Evolutionary conservation across 768 basidiomycete genomes (phyloP).

Genomic region (Sistotremastrum niveocremeum): DNA sequence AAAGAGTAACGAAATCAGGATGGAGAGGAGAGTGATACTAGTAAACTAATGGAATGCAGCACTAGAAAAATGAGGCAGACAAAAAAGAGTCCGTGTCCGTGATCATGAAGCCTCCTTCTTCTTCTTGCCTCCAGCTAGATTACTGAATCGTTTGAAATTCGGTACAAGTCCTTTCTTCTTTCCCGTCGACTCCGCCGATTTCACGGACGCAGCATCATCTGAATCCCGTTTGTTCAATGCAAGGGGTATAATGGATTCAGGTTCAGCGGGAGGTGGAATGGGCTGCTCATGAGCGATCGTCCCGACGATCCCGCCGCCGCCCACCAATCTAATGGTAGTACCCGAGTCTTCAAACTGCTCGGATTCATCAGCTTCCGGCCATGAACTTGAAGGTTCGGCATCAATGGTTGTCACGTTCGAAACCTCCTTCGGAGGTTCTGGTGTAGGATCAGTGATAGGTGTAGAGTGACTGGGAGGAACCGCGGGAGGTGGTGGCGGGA

Average conservation of each 20-base stretch:
- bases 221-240: constrained; percentile 23
- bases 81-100: not conserved
- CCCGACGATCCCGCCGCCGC: constrained; percentile 36
- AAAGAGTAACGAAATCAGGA: too few species aligned
- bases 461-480: too few species aligned
- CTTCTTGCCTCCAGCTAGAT: constrained; percentile 27
- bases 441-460: too few species aligned
- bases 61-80: not conserved
- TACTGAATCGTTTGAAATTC: constrained; percentile 41
- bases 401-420: too few species aligned
- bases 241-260: constrained; percentile 16
- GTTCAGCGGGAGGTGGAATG: constrained; percentile 9
- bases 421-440: too few species aligned
- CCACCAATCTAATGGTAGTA: constrained; percentile 45
- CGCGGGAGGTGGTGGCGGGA: too few species aligned
- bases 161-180: constrained; percentile 47
- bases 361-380: too few species aligned
- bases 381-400: too few species aligned
- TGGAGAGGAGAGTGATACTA: too few species aligned
- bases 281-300: constrained; percentile 7
- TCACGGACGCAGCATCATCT: constrained; percentile 15
- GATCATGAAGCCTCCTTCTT: constrained; percentile 34
- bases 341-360: constrained; percentile 14
- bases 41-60: too few species aligned
- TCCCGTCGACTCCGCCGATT: constrained; percentile 25